These are phyloP conservation scores for Dillenia turbinata DNA, from an alignment of 164 flowering plant genomes.

Conservation along the genomic window DNA sequence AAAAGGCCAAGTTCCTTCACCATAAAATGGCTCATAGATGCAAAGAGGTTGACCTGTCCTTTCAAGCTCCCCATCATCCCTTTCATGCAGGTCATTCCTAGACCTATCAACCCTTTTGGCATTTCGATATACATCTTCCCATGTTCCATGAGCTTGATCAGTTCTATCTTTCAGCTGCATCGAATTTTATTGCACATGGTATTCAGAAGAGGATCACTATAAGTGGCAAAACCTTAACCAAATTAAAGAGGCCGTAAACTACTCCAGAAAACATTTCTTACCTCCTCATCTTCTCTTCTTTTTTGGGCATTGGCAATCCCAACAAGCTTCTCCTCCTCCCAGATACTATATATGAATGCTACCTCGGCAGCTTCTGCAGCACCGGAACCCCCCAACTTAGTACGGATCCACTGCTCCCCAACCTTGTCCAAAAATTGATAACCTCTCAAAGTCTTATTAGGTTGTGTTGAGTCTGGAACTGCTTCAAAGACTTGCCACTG, in stretches of 20 bases:
- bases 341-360: conserved; percentile 55
- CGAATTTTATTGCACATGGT: conserved; percentile 12
- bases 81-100: conserved; percentile 85
- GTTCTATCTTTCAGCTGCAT: conserved; percentile 88
- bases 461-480: conserved; percentile 17
- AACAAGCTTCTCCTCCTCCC: conserved; percentile 63
- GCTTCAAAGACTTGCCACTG: conserved; percentile 69
- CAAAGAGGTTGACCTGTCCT: conserved; percentile 92
- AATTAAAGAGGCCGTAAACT: background rate
- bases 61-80: conserved; percentile 97
- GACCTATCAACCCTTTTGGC: conserved; percentile 73
- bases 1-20: conserved; percentile 95
- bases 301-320: conserved; percentile 43
- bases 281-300: conserved; percentile 94
- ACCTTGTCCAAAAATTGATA: conserved; percentile 39
- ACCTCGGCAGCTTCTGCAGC: conserved; percentile 26
- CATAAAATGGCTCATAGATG: conserved; percentile 90
- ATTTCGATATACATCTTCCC: conserved; percentile 96
- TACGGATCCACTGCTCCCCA: conserved; percentile 45
- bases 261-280: conserved; percentile 20
- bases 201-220: conserved; percentile 5
- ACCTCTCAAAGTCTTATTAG: conserved; percentile 33
- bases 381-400: conserved; percentile 17
- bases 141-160: conserved; percentile 76
- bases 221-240: background rate